Percentiles rank a stretch among this genome's conserved stretches.
These are phyloP conservation scores for Stromatinia cepivora DNA, from an alignment of 2,329 filamentous ascomycete genomes.

Conservation along the genomic window DNA sequence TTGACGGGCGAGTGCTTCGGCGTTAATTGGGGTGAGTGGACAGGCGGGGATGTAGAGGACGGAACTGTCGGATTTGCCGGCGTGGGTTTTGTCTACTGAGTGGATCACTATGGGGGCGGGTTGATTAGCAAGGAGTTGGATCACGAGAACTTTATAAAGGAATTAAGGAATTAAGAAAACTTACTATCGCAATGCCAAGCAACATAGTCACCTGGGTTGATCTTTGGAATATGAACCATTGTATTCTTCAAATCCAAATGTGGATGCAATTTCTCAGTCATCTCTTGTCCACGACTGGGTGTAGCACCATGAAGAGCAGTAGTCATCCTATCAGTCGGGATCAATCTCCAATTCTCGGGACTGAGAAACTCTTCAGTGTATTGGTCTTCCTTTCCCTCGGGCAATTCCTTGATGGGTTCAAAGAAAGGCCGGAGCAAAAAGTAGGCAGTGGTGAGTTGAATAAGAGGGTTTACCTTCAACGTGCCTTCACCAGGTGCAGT, in stretches of 20 bases:
- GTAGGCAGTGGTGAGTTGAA: conserved; percentile 76
- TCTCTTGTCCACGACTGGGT: conserved; percentile 62
- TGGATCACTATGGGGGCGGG: conserved; percentile 48
- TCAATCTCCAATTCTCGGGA: conserved; percentile 58
- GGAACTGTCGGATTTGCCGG: conserved; percentile 70
- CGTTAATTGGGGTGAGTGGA: conserved; percentile 74
- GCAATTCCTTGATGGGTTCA: conserved; percentile 40
- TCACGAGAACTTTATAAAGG: not conserved
- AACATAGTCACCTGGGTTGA: conserved; percentile 68
- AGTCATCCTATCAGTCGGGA: conserved; percentile 43
- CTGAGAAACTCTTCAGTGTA: conserved; percentile 17
- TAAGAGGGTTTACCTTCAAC: conserved; percentile 75
- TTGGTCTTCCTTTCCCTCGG: conserved; percentile 48
- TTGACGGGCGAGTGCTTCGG: conserved; percentile 69
- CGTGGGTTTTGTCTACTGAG: conserved; percentile 77
- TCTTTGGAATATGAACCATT: conserved; percentile 65
- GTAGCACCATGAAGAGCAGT: conserved; percentile 67
- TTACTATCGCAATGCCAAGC: conserved; percentile 55
- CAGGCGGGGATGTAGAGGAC: conserved; percentile 89
- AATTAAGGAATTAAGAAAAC: not conserved
- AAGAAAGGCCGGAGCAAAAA: conserved; percentile 85
- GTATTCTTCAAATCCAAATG: conserved; percentile 60
- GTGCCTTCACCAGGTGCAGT: conserved; percentile 75
- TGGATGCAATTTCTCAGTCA: conserved; percentile 60
- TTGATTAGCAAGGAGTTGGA: not conserved